phyloP scores from a whole-genome alignment of 2,329 filamentous ascomycete species.

The Cladosporium phlei region DNA sequence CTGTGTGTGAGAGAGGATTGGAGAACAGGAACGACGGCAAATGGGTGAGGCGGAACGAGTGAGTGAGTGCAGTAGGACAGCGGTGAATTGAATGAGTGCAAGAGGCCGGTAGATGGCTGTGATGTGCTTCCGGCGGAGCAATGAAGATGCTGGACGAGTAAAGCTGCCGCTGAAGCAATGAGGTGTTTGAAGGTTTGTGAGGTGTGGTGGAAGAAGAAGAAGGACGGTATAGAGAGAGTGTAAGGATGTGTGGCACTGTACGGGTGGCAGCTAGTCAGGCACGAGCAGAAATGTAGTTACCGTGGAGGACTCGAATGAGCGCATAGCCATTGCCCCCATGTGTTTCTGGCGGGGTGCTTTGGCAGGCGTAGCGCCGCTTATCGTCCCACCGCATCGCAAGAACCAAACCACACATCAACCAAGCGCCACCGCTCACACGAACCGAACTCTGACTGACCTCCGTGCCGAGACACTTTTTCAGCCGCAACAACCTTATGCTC shows the following conservation, averaged over 20 bases:
- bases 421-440: too few relatives aligned
- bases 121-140: constrained; percentile 7
- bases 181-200: background rate
- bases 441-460: too few relatives aligned
- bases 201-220: background rate
- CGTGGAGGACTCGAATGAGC: too few relatives aligned
- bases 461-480: too few relatives aligned
- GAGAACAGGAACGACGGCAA: background rate
- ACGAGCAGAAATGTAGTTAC: too few relatives aligned
- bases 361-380: too few relatives aligned
- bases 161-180: constrained; percentile 9
- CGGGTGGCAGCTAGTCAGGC: background rate
- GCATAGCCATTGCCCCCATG: too few relatives aligned
- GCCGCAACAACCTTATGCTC: too few relatives aligned
- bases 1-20: background rate
- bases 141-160: background rate
- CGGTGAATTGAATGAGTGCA: background rate
- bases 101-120: background rate
- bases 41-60: constrained; percentile 3
- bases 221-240: background rate
- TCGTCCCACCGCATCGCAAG: too few relatives aligned
- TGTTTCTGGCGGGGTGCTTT: too few relatives aligned
- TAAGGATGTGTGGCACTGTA: background rate
- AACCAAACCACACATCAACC: too few relatives aligned
- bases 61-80: background rate